Evolutionary conservation across 2,329 filamentous ascomycete species (phyloP).

Genomic region (Diplodia sapinea): DNA sequence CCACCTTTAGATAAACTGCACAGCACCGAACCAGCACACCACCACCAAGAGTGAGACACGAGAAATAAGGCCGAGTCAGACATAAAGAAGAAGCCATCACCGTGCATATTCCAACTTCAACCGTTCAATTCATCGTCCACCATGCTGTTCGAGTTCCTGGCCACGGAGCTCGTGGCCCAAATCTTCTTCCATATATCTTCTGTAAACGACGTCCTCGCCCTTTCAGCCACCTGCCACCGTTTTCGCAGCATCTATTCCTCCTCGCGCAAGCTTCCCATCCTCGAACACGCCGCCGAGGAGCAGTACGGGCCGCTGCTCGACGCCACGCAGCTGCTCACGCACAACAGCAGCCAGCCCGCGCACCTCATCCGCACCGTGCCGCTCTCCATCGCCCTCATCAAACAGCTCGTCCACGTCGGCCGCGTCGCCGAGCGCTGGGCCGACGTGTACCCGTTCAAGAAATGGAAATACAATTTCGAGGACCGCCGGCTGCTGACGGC

Average conservation of each 20-base stretch:
- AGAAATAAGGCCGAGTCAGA: conserved; percentile 13
- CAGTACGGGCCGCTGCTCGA: conserved; percentile 65
- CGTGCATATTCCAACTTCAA: background rate
- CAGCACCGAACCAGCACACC: background rate
- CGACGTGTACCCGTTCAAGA: conserved; percentile 67
- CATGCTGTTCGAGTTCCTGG: conserved; percentile 62
- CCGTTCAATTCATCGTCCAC: conserved; percentile 34
- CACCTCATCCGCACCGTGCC: conserved; percentile 60
- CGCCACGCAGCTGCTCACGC: conserved; percentile 64
- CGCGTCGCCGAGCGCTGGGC: conserved; percentile 63
- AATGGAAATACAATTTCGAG: conserved; percentile 65
- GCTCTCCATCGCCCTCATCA: conserved; percentile 61
- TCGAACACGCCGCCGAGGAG: conserved; percentile 59
- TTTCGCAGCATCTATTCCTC: conserved; percentile 59
- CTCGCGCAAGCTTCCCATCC: conserved; percentile 61
- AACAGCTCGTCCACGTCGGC: conserved; percentile 61
- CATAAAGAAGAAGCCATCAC: background rate
- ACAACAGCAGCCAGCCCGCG: conserved; percentile 64
- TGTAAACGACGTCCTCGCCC: conserved; percentile 59
- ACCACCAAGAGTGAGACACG: conserved; percentile 6
- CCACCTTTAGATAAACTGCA: conserved; percentile 28
- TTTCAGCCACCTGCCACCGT: conserved; percentile 61
- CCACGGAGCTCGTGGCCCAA: conserved; percentile 64
- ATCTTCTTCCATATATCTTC: conserved; percentile 61
- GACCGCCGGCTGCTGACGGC: conserved; percentile 59